Evolutionary conservation across 352 stramenopile genomes (phyloP), one percentile per base, ranked within the genome.

Genomic region (Phytophthora europaea): DNA sequence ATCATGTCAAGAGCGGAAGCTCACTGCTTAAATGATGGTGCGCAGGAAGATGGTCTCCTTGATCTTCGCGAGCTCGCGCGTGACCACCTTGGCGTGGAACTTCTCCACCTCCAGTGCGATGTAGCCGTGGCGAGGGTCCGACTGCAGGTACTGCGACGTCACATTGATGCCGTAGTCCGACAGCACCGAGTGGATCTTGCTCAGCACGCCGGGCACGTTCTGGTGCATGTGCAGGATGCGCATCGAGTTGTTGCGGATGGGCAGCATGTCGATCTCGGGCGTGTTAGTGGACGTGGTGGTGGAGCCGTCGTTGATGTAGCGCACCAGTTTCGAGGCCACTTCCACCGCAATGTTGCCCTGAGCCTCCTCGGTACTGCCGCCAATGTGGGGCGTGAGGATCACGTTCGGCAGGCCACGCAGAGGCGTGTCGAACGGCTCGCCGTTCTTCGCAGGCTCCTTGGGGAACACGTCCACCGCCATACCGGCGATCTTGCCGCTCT

Each of bases 381-480:
- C 97, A 70, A 99, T 96, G 74, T 99, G 97, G 2, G 97, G 97
- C 51, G 98, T 96, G 52, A 98, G 82, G 61, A 99, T 96, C 56
- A 98, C 85, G 73, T 99, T 99, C 22, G 92, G 84, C 74, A 99
- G 89, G 53, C 95, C 90, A 61, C 90, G 94, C 61, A 99, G 81
- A 7, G 85, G 84, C 55, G 87, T 97, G 40, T 96, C 89, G 67
- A 94, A 96, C 43, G 85, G 67, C 65, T 93, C 81, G 43, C 90
- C 90, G 64, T 98, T 95, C 65, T 92, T 90, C 12, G 85, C 73
- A 0, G 95, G 94, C 76, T 98, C 94, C 38, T 90, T 79, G 7
- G 90, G 88, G 74, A 98, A 98, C 58, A 98, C 93, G 69, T 98
- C 93, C 38, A 98, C 83, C 1, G 91, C 90, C 53, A 87, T 87